Evolutionary conservation across 164 flowering plant species (phyloP), one percentile per base, ranked within the genome.

Genomic region (Umbellularia californica): DNA sequence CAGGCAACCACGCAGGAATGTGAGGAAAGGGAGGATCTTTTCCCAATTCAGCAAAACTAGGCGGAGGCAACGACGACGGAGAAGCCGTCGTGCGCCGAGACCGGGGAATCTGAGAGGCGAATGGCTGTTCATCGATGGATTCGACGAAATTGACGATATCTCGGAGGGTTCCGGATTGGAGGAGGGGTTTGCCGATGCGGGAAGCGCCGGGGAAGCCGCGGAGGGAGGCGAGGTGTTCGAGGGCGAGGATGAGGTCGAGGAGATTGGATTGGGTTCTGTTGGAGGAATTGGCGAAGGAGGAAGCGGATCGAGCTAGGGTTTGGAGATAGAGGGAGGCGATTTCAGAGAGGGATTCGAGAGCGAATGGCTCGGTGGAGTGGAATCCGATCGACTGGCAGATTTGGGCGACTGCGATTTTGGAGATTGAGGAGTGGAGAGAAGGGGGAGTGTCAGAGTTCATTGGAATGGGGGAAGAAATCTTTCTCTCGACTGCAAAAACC

Each of bases 211-310:
- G 13, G 60, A 84, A 84, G 24, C 89, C 89, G 20, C 47, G 76
- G 0, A 28, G 64, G 23, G 83, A 79, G 27, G 35, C 72, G 28
- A 86, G 25, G 64, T 79, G 84, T 51, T 83, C 86, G 62, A 89
- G 78, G 10, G 82, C 86, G 70, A 50, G 69, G 72, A 78, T 67
- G 25, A 86, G 28, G 76, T 88, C 90, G 70, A 77, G 33, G 68
- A 84, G 65, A 74, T 86, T 89, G 55, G 83, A 80, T 9, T 85
- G 63, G 2, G 88, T 86, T 50, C 92, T 83, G 47, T 76, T 76
- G 72, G 74, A 27, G 3, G 79, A 66, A 70, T 77, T 72, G 41
- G 88, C 86, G 64, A 58, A 41, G 15, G 72, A 58, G 3, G 81
- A 80, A 25, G 88, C 87, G 1, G 63, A 58, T 2, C 22, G 19